Evolutionary conservation across 2,329 filamentous ascomycete genomes (phyloP).

Genomic region (Drechslerella stenobrocha): DNA sequence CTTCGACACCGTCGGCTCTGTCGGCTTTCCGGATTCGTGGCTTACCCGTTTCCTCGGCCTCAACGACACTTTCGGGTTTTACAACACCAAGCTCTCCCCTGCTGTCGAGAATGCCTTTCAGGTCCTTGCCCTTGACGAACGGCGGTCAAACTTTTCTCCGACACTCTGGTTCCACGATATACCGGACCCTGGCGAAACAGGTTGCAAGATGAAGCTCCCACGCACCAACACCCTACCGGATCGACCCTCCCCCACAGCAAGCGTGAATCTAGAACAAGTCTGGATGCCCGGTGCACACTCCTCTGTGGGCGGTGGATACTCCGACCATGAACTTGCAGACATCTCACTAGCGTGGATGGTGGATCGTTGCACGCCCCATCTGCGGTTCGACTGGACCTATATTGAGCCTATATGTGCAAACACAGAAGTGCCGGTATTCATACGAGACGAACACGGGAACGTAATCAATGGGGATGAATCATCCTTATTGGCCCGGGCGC

Average conservation of each 20-base stretch:
- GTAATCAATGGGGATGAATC: slow-evolving; percentile 20
- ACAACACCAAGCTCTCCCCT: slow-evolving; percentile 41
- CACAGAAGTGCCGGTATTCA: slow-evolving; percentile 22
- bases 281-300: slow-evolving; percentile 55
- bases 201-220: slow-evolving; percentile 52
- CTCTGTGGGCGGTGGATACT: slow-evolving; percentile 59
- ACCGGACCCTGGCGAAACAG: slow-evolving; percentile 9
- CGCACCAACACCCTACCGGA: slow-evolving; percentile 46
- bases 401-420: slow-evolving; percentile 51
- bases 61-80: slow-evolving; percentile 40
- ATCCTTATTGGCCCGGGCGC: slow-evolving; percentile 10
- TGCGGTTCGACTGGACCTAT: slow-evolving; percentile 55
- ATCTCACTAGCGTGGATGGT: slow-evolving; percentile 62
- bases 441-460: slow-evolving; percentile 35
- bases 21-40: slow-evolving; percentile 50
- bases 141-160: slow-evolving; percentile 54
- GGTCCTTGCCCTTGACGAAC: slow-evolving; percentile 62
- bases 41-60: slow-evolving; percentile 39
- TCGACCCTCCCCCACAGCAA: slow-evolving; percentile 23
- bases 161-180: slow-evolving; percentile 41
- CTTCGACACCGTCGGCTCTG: slow-evolving; percentile 59
- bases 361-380: slow-evolving; percentile 55
- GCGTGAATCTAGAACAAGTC: slow-evolving; percentile 39
- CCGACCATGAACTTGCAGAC: slow-evolving; percentile 60
- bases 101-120: slow-evolving; percentile 63